Base-by-base conservation (phyloP, 176 grass and related monocot species). In the Cenchrus purpureus region DNA sequence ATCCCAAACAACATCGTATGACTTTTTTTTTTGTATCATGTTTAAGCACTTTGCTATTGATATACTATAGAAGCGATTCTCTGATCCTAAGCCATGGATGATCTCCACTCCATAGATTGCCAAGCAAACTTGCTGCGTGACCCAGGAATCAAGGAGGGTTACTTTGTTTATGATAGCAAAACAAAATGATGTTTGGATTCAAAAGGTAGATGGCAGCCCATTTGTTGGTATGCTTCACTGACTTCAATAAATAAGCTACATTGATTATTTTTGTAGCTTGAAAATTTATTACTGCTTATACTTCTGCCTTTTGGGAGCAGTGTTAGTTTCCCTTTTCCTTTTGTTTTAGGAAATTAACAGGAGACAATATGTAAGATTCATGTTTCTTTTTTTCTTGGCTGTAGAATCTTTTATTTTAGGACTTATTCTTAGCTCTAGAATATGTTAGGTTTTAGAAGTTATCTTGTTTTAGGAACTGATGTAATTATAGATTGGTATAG, bases 91-190 rank as follows among this genome's bases (percentile, higher is more conserved):
- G 86, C 90, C 91, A 59, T 83, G n/a, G 59, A 92, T 48, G 81
- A 93, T 77, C 91, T 98, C 28, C 95, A 95, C 85, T 40, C 76
- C 40, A 90, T 86, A 14, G 89, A 91, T 13, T 98, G 92, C 79
- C 88, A 95, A 76, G 91, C 95, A 92, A 93, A 95, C 15, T 98
- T 93, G 95, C 95, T 98, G 95, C 91, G 95, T 90, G 95, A 98
- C 62, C 95, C 95, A 77, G 95, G 95, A 43, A 98, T 98, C 29
- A 95, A 98, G 89, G 55, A 94, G 14, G 93, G 93, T 20, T 98
- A 93, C 85, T 93, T 89, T 95, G 87, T 82, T 29, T 98, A 89
- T 83, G 93, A 94, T 32, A 94, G 93, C 81, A 91, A 93, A 77
- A 89, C 91, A 87, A 90, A 88, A 55, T 56, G 89, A 98, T 90